A percentile compares a stretch with the other conserved stretches of the same genome.
Conservation (phyloP, 495 filamentous ascomycete genomes). For the Hyaloscypha hepaticicola region DNA sequence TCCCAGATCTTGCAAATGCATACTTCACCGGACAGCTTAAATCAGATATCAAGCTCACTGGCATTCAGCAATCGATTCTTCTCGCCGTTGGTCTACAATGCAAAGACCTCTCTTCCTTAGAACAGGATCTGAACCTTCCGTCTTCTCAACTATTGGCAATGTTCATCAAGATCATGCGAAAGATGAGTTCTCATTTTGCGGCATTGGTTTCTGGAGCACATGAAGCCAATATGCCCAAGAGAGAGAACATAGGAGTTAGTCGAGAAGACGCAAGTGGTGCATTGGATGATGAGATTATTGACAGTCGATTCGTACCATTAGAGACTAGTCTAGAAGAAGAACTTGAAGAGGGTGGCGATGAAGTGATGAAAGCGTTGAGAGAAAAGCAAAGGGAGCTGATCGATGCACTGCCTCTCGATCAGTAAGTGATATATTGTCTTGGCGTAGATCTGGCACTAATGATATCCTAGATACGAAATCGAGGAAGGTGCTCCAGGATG, state of each 20-base stretch:
- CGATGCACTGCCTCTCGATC: slow-evolving; percentile 82
- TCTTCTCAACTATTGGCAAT: slow-evolving; percentile 85
- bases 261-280: slow-evolving; percentile 51
- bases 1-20: slow-evolving; percentile 74
- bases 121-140: slow-evolving; percentile 73
- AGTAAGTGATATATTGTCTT: slow-evolving; percentile 55
- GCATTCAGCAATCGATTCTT: slow-evolving; percentile 80
- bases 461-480: slow-evolving; percentile 70
- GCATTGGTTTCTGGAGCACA: slow-evolving; percentile 72
- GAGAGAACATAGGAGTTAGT: slow-evolving; percentile 52
- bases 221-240: slow-evolving; percentile 64
- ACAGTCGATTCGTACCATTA: slow-evolving; percentile 64
- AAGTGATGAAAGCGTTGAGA: slow-evolving; percentile 65
- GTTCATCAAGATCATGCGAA: slow-evolving; percentile 94
- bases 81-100: slow-evolving; percentile 86
- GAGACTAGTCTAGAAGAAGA: slow-evolving; percentile 80
- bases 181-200: slow-evolving; percentile 75
- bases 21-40: slow-evolving; percentile 80
- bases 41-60: slow-evolving; percentile 63
- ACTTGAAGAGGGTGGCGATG: slow-evolving; percentile 76
- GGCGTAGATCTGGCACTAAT: slow-evolving; percentile 45
- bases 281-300: slow-evolving; percentile 60
- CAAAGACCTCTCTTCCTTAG: slow-evolving; percentile 78
- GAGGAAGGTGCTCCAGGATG: slow-evolving; percentile 68
- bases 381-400: slow-evolving; percentile 80